phyloP scores from a whole-genome alignment of 2,329 filamentous ascomycete genomes.

The Passalora sequoiae region DNA sequence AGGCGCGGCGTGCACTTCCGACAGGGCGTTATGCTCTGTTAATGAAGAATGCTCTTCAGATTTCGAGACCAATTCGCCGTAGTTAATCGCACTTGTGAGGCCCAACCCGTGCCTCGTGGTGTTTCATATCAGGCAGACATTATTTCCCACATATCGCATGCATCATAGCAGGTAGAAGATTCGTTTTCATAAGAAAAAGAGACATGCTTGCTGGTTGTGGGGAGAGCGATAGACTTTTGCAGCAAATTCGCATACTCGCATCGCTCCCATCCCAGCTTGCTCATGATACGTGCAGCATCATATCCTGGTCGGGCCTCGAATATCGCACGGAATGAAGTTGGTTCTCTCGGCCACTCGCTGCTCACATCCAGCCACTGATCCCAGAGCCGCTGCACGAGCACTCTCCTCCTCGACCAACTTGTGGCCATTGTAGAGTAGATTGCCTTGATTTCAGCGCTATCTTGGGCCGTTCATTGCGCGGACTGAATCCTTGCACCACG shows the following conservation, averaged over 20 bases:
- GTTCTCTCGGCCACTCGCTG: too few species aligned
- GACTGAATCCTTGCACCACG: not conserved
- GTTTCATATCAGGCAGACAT: constrained; percentile 54
- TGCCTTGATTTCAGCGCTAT: constrained; percentile 3
- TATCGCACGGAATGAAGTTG: too few species aligned
- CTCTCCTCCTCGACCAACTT: not conserved
- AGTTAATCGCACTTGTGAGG: constrained; percentile 49
- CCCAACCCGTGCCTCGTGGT: constrained; percentile 39
- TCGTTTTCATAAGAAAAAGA: too few species aligned
- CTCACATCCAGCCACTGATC: not conserved
- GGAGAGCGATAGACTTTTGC: not conserved
- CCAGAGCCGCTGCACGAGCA: not conserved
- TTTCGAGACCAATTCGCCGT: constrained; percentile 46
- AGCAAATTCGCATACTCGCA: not conserved
- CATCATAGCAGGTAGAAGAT: too few species aligned
- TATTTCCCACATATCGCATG: not conserved
- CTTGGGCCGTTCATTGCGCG: not conserved
- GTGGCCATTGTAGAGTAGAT: not conserved
- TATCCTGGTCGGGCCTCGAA: too few species aligned
- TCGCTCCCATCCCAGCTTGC: not conserved
- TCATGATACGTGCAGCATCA: not conserved
- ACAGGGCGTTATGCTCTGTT: constrained; percentile 31
- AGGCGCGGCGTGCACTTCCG: constrained; percentile 30
- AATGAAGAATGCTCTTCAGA: constrained; percentile 27
- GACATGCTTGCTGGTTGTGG: too few species aligned